Conservation (phyloP, 257 asterid species). For the Ligustrum vulgare region DNA sequence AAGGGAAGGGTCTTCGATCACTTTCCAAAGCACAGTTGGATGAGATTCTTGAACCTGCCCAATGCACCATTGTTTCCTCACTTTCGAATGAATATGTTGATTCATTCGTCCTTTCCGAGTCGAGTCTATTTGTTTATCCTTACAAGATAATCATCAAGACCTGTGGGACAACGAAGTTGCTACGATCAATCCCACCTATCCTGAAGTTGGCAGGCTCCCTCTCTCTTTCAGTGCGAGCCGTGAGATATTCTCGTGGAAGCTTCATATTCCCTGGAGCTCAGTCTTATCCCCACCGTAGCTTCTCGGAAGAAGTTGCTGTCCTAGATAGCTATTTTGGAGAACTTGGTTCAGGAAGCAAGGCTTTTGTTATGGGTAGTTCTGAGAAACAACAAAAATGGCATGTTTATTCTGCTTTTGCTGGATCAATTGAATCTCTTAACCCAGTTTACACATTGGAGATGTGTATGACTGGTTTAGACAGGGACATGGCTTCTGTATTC, state of each 20-base stretch:
- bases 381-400: conserved; percentile 67
- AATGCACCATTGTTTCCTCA: conserved; percentile 79
- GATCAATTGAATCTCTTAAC: conserved; percentile 26
- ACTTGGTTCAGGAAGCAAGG: conserved; percentile 60
- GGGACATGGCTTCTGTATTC: conserved; percentile 66
- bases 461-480: conserved; percentile 85
- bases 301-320: conserved; percentile 73
- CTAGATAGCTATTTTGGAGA: conserved; percentile 68
- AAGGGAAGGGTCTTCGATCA: conserved; percentile 69
- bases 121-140: conserved; percentile 75
- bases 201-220: conserved; percentile 54
- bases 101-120: conserved; percentile 85
- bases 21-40: conserved; percentile 68
- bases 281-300: conserved; percentile 67
- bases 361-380: conserved; percentile 58
- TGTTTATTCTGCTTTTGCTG: conserved; percentile 64
- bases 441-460: conserved; percentile 73
- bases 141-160: conserved; percentile 79
- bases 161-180: conserved; percentile 80
- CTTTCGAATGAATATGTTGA: conserved; percentile 63
- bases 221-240: conserved; percentile 52
- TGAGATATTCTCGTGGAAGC: conserved; percentile 76
- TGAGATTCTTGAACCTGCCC: conserved; percentile 73
- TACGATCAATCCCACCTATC: conserved; percentile 69
- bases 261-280: conserved; percentile 88